Evolutionary conservation across 257 asterid species (phyloP).

Genomic region (Lantana camara): DNA sequence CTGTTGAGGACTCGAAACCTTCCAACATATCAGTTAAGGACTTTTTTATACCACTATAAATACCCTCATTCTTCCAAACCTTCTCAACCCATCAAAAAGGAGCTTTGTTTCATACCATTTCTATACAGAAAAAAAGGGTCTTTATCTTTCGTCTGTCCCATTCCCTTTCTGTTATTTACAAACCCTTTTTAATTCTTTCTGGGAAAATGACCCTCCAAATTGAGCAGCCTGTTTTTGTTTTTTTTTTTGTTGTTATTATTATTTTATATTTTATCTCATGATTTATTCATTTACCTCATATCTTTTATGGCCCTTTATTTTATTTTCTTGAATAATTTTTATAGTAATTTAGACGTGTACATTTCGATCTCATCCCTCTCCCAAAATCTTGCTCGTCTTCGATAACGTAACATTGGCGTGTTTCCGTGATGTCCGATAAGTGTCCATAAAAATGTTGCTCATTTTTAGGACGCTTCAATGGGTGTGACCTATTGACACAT

Average conservation of each 20-base stretch:
- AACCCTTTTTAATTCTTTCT: background rate
- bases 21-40: slow-evolving; percentile 48
- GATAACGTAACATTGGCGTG: no score
- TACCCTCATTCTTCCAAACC: slow-evolving; percentile 14
- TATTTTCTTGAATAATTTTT: no score
- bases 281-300: no score
- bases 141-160: background rate
- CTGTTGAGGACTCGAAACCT: slow-evolving; percentile 44
- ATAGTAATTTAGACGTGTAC: no score
- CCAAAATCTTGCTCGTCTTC: no score
- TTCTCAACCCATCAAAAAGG: background rate
- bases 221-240: slow-evolving; percentile 57
- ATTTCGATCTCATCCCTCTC: no score
- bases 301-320: no score
- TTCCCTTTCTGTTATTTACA: background rate
- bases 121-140: background rate
- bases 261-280: no score
- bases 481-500: no score
- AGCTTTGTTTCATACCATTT: background rate
- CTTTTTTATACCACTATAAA: slow-evolving; percentile 52
- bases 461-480: no score
- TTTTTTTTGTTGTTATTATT: background rate
- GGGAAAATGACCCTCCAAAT: slow-evolving; percentile 61
- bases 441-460: no score
- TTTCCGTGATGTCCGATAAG: no score